These are phyloP conservation scores for Blastomyces percursus DNA, from an alignment of 2,329 filamentous ascomycete species.

Conservation along the genomic window DNA sequence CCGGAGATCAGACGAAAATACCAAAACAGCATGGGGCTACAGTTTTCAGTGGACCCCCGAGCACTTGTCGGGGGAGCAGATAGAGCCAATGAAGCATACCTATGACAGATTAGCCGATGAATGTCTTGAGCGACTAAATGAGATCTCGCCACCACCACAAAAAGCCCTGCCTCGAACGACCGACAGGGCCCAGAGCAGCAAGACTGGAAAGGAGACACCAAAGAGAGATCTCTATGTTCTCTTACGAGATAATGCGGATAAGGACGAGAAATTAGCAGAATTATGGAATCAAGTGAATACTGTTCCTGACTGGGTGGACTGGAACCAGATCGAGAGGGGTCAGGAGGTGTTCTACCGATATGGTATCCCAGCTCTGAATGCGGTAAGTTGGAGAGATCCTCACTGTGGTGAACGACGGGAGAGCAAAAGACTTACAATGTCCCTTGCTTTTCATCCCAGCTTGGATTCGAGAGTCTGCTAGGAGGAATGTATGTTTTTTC, in stretches of 20 bases:
- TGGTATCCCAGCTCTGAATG: conserved; percentile 35
- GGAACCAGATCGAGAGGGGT: conserved; percentile 61
- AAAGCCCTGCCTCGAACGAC: neutral
- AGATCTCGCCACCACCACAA: conserved; percentile 42
- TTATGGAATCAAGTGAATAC: conserved; percentile 59
- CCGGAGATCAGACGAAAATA: conserved; percentile 17
- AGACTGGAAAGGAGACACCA: conserved; percentile 10
- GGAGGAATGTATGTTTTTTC: conserved; percentile 1
- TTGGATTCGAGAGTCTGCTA: neutral
- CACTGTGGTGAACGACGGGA: neutral
- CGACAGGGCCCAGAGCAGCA: conserved; percentile 9
- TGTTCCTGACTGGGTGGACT: conserved; percentile 65
- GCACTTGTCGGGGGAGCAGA: conserved; percentile 51
- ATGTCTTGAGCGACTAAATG: conserved; percentile 52
- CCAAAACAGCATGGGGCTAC: conserved; percentile 48
- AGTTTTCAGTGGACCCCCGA: conserved; percentile 57
- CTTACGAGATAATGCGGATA: conserved; percentile 46
- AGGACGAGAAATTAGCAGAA: conserved; percentile 44
- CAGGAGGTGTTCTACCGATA: conserved; percentile 72
- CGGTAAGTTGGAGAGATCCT: neutral
- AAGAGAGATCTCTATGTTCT: conserved; percentile 53
- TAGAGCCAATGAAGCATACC: conserved; percentile 49
- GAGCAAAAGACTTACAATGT: neutral
- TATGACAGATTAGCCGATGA: conserved; percentile 61
- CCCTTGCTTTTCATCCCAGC: neutral